Conservation (phyloP, 2,329 filamentous ascomycete genomes). For the Alternaria postmessia region DNA sequence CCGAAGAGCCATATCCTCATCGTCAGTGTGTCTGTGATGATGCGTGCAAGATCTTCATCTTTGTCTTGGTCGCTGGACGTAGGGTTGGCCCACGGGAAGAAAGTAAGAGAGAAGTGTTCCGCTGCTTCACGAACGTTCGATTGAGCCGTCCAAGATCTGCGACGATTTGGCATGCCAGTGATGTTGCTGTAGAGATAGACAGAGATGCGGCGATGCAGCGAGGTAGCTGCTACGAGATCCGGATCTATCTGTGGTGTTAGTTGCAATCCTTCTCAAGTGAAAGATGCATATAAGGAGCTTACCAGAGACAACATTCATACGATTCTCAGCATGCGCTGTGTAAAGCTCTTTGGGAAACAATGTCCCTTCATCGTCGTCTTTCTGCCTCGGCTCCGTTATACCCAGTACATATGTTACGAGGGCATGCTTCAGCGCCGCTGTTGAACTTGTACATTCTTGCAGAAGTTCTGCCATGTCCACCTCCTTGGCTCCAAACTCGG, state of each 20-base stretch:
- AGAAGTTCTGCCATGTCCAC: slow-evolving; percentile 38
- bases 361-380: slow-evolving; percentile 15
- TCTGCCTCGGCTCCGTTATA: slow-evolving; percentile 28
- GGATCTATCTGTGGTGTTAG: slow-evolving; percentile 15
- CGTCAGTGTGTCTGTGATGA: slow-evolving; percentile 39
- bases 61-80: slow-evolving; percentile 35
- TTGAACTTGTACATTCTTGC: slow-evolving; percentile 35
- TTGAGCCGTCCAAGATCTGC: slow-evolving; percentile 12
- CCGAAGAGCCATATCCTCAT: slow-evolving; percentile 42
- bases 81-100: slow-evolving; percentile 48
- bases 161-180: slow-evolving; percentile 3
- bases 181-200: slow-evolving; percentile 35
- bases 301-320: slow-evolving; percentile 4
- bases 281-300: background rate
- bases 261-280: background rate
- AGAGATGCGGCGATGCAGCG: slow-evolving; percentile 40
- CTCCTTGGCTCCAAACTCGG: slow-evolving; percentile 31
- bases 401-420: slow-evolving; percentile 37
- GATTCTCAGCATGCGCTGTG: slow-evolving; percentile 6
- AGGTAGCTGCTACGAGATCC: slow-evolving; percentile 21
- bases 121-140: slow-evolving; percentile 44
- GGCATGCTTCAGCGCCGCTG: slow-evolving; percentile 42
- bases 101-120: slow-evolving; percentile 44
- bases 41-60: slow-evolving; percentile 37
- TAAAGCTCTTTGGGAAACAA: slow-evolving; percentile 38